These are phyloP conservation scores for Asterella californica DNA, from an alignment of 225 moss, liverwort and hornwort genomes.

Conservation along the genomic window DNA sequence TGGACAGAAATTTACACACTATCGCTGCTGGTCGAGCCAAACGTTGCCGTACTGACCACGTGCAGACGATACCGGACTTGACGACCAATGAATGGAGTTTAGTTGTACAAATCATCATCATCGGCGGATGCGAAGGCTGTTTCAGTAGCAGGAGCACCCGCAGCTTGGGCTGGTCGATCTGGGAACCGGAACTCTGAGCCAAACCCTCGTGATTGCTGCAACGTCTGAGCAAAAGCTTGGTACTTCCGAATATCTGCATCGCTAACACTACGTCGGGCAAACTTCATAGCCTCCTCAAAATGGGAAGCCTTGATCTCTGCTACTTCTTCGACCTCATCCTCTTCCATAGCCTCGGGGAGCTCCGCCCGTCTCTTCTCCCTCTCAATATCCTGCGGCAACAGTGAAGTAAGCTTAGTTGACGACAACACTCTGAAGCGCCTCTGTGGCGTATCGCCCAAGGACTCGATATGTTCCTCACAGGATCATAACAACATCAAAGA, in stretches of 20 bases:
- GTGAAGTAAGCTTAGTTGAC: not conserved
- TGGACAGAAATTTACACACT: slow-evolving; percentile 14
- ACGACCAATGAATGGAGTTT: slow-evolving; percentile 9
- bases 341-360: slow-evolving; percentile 87
- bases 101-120: slow-evolving; percentile 66
- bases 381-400: slow-evolving; percentile 76
- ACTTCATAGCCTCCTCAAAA: slow-evolving; percentile 93
- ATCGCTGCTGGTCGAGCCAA: not conserved
- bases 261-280: slow-evolving; percentile 69
- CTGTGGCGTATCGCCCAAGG: too few species aligned
- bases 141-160: slow-evolving; percentile 34
- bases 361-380: slow-evolving; percentile 68
- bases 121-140: slow-evolving; percentile 45
- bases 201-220: slow-evolving; percentile 76
- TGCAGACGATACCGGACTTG: not conserved
- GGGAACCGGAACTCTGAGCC: slow-evolving; percentile 74
- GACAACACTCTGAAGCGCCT: too few species aligned
- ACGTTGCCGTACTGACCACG: not conserved
- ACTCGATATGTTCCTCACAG: not conserved
- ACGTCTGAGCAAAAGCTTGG: slow-evolving; percentile 68
- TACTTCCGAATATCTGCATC: slow-evolving; percentile 81
- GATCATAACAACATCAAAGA: not conserved
- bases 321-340: slow-evolving; percentile 74
- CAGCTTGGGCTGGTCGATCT: slow-evolving; percentile 42
- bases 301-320: slow-evolving; percentile 71